A percentile compares a stretch with the other conserved stretches of the same genome.
These are phyloP conservation scores for Ogataea angusta DNA, from an alignment of 805 yeast species.

Conservation along the genomic window DNA sequence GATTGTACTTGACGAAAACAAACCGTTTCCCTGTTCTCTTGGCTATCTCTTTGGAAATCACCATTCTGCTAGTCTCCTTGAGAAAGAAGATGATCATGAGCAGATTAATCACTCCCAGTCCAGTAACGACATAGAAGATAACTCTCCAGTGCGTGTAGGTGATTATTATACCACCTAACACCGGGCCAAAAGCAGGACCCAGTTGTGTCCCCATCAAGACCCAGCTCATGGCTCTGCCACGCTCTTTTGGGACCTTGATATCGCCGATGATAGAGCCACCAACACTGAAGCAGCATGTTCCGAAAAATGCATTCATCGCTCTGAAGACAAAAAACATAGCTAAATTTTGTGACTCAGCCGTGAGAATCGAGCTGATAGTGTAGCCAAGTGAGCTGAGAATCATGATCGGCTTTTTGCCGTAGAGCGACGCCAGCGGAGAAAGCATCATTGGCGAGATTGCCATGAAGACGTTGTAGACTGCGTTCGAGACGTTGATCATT, in stretches of 20 bases:
- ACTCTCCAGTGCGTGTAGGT: conserved; percentile 52
- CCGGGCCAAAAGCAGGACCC: conserved; percentile 53
- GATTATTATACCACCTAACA: conserved; percentile 50
- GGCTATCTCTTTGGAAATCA: conserved; percentile 28
- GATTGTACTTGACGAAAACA: conserved; percentile 44
- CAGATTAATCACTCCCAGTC: conserved; percentile 37
- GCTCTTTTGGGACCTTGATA: conserved; percentile 44
- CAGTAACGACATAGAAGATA: conserved; percentile 48
- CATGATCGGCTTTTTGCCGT: conserved; percentile 47
- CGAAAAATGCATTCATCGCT: conserved; percentile 48
- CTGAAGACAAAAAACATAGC: conserved; percentile 55
- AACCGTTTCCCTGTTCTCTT: conserved; percentile 34
- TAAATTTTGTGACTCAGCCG: conserved; percentile 46
- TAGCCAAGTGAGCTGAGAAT: conserved; percentile 38
- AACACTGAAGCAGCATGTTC: conserved; percentile 52
- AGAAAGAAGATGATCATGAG: conserved; percentile 37
- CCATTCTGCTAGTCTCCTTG: conserved; percentile 43
- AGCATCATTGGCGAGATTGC: conserved; percentile 49
- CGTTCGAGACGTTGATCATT: conserved; percentile 47
- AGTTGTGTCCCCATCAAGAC: conserved; percentile 48
- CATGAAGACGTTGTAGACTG: conserved; percentile 49
- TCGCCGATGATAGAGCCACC: conserved; percentile 54
- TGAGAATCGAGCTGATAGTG: conserved; percentile 19
- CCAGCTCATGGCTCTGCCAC: conserved; percentile 52
- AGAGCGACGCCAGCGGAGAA: conserved; percentile 49